Base-by-base conservation (phyloP, 176 grass and related monocot genomes). In the Puya raimondii region DNA sequence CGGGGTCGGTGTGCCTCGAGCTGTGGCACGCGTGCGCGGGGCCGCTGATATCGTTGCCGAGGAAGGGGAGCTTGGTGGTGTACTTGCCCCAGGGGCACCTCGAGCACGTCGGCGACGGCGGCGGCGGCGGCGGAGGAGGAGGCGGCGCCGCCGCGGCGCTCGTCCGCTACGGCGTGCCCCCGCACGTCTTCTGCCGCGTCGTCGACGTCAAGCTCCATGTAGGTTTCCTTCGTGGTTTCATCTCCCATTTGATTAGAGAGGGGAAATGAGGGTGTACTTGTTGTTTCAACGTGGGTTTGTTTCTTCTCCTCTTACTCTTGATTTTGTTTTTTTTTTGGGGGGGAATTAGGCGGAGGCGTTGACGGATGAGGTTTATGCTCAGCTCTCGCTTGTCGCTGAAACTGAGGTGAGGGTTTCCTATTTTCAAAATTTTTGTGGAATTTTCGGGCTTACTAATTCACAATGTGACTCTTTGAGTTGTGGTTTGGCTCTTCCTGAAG, bases 1-100 rank as follows among this genome's bases (percentile, higher is more conserved):
- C 73, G 2, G 50, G 71, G 14, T 26, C 71, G 61, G 86, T 89
- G 61, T 86, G 86, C 65, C 80, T 87, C 21, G 90, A 94, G 83
- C 86, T 94, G 0, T 94, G 90, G 90, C 90, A 94, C 72, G 90
- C 90, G 14, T 94, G 90, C 72, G 90, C 90, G 16, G 90, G 90
- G 4, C 86, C 90, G n/a, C 71, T 88, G 0, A 70, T 75, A 11
- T 85, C 86, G 20, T 66, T 89, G 23, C 90, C 90, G 2, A 23
- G 76, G 50, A 86, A 86, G 69, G 86, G 90, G 1, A 71, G 75
- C 65, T 59, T 80, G 72, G 90, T 94, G 9, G 90, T 94, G 14
- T 94, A 89, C 70, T 79, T 94, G 22, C 90, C 90, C 5, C 90
- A 94, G 79, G 90, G 90, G 1, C 90, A 94, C 67, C 70, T 83